phyloP scores from a whole-genome alignment of 768 basidiomycete genomes.

The Tulasnella calospora region DNA sequence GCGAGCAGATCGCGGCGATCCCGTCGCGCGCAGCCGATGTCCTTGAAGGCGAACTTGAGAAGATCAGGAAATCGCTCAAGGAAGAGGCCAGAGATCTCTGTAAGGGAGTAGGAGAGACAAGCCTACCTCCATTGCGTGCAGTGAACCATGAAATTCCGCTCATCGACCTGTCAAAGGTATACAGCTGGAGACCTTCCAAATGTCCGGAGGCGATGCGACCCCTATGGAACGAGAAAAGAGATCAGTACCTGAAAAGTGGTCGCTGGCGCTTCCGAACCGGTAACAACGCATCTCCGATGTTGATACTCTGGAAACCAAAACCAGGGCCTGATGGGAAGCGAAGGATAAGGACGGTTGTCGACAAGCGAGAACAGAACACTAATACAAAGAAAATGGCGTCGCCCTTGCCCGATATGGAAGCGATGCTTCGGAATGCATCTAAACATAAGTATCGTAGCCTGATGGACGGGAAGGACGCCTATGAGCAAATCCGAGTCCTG shows the following conservation, averaged over 20 bases:
- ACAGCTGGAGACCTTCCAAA: constrained; percentile 10
- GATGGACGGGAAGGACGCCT: constrained; percentile 23
- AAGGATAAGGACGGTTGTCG: constrained; percentile 20
- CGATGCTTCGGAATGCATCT: constrained; percentile 16
- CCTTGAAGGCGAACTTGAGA: constrained; percentile 10
- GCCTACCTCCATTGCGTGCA: constrained; percentile 12
- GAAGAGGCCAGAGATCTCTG: constrained; percentile 6
- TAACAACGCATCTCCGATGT: constrained; percentile 4
- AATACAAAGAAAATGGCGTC: constrained; percentile 23
- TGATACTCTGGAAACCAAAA: constrained; percentile 5
- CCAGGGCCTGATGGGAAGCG: constrained; percentile 18
- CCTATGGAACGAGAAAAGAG: constrained; percentile 9
- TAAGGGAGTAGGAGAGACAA: neutral
- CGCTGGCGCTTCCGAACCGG: constrained; percentile 9
- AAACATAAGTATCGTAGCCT: constrained; percentile 15
- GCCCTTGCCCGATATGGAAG: constrained; percentile 25
- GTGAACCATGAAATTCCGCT: constrained; percentile 18
- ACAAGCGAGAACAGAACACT: constrained; percentile 16
- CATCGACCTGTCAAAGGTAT: neutral
- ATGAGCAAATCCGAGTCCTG: constrained; percentile 15
- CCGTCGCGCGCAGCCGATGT: constrained; percentile 4
- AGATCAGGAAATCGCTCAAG: neutral
- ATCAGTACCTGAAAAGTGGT: constrained; percentile 2
- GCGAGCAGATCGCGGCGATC: neutral
- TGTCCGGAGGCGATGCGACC: constrained; percentile 8